Evolutionary conservation across 2,329 filamentous ascomycete genomes (phyloP).

Genomic region (Sporothrix schenckii): DNA sequence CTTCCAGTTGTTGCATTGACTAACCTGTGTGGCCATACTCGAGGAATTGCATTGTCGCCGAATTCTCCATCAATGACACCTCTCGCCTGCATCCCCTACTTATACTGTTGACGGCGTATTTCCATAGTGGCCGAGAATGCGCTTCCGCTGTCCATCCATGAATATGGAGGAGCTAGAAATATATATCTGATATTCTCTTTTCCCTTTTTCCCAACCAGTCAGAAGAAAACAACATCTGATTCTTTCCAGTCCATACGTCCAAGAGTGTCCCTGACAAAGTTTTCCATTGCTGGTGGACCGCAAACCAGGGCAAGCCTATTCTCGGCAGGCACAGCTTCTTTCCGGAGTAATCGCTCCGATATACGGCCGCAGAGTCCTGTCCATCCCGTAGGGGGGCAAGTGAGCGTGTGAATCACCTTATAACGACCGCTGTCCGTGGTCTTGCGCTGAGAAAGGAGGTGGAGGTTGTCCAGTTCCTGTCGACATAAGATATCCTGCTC

Average conservation of each 20-base stretch:
- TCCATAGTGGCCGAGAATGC: too few species aligned
- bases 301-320: conserved; percentile 17
- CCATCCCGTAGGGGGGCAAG: conserved; percentile 66
- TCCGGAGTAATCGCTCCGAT: conserved; percentile 19
- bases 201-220: background rate
- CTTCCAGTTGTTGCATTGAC: too few species aligned
- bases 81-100: too few species aligned
- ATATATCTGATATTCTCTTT: background rate
- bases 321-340: conserved; percentile 3
- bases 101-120: too few species aligned
- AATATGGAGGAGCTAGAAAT: too few species aligned
- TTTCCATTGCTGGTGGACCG: conserved; percentile 26
- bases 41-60: too few species aligned
- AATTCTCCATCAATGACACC: too few species aligned
- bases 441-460: background rate
- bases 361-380: conserved; percentile 69
- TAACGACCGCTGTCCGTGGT: conserved; percentile 53
- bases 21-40: too few species aligned
- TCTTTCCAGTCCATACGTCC: conserved; percentile 10
- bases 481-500: conserved; percentile 83
- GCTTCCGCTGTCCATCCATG: too few species aligned
- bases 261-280: background rate
- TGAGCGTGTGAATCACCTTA: conserved; percentile 69
- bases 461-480: conserved; percentile 56
- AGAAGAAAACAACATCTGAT: conserved; percentile 21